These are phyloP conservation scores for Euphorbia schlechtendalii DNA, from an alignment of 441 rosid genomes.

Conservation along the genomic window DNA sequence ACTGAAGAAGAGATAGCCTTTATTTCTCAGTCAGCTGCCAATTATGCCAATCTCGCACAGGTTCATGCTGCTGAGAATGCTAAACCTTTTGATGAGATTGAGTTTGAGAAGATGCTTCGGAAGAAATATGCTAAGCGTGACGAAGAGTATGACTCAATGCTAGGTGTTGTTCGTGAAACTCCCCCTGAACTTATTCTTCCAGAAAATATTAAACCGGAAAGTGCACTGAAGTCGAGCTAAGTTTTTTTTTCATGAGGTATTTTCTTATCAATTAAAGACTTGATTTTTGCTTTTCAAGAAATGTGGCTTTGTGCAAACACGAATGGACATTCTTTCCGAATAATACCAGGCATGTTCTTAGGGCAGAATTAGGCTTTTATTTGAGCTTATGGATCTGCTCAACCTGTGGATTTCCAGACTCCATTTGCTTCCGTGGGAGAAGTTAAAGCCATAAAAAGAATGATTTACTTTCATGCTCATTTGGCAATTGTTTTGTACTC, in stretches of 20 bases:
- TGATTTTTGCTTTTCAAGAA: slow-evolving; percentile 27
- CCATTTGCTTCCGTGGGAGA: slow-evolving; percentile 16
- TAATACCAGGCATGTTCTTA: slow-evolving; percentile 35
- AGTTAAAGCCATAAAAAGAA: slow-evolving; percentile 25
- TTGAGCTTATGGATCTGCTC: slow-evolving; percentile 15
- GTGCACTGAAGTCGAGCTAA: slow-evolving; percentile 52
- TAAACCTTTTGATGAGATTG: slow-evolving; percentile 67
- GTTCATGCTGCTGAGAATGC: slow-evolving; percentile 86
- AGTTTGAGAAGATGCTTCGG: slow-evolving; percentile 84
- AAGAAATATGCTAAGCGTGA: slow-evolving; percentile 65
- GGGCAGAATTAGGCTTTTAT: slow-evolving; percentile 24
- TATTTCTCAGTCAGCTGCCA: slow-evolving; percentile 66
- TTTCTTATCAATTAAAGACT: slow-evolving; percentile 21
- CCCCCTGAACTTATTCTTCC: slow-evolving; percentile 75
- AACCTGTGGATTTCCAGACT: slow-evolving; percentile 17
- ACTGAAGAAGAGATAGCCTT: slow-evolving; percentile 62
- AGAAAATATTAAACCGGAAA: slow-evolving; percentile 44
- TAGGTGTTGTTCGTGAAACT: slow-evolving; percentile 77
- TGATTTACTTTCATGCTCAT: slow-evolving; percentile 21
- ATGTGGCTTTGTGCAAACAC: slow-evolving; percentile 29
- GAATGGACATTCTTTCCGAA: slow-evolving; percentile 34
- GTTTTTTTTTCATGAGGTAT: slow-evolving; percentile 21
- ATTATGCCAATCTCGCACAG: slow-evolving; percentile 78
- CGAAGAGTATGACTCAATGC: slow-evolving; percentile 82
- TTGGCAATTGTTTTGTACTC: slow-evolving; percentile 19